Evolutionary conservation across 257 asterid species (phyloP).

Genomic region (Solanum sejunctum): DNA sequence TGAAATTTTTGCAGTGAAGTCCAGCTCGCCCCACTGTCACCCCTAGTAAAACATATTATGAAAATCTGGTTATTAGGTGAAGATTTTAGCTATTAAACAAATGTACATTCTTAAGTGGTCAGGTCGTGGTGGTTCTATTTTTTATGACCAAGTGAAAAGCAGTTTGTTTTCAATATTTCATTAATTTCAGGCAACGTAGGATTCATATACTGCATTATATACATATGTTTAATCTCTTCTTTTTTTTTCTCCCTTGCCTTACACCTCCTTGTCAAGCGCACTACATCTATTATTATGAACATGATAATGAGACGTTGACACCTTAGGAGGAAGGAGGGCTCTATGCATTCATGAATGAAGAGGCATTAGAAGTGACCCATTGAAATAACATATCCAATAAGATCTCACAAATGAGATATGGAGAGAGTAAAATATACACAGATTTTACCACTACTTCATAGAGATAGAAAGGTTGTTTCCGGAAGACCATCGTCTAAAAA

Average conservation of each 20-base stretch:
- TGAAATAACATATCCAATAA: too few relatives aligned
- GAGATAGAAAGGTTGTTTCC: too few relatives aligned
- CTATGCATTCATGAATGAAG: background rate
- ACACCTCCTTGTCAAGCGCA: background rate
- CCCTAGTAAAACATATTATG: background rate
- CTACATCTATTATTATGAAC: background rate
- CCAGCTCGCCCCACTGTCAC: background rate
- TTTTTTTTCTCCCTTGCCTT: background rate
- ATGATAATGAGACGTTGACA: background rate
- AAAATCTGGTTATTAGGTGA: background rate
- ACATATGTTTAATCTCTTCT: background rate
- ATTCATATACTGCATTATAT: background rate
- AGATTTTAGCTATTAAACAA: background rate
- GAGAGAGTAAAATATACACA: too few relatives aligned
- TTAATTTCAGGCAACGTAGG: background rate
- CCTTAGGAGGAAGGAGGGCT: background rate
- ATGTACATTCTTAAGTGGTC: background rate
- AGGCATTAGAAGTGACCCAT: too few relatives aligned
- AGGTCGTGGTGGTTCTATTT: background rate
- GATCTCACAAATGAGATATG: too few relatives aligned
- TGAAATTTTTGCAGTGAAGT: background rate
- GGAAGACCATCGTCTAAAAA: too few relatives aligned
- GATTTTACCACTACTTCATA: too few relatives aligned
- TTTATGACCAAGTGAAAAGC: background rate
- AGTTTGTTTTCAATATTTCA: background rate